phyloP scores from a whole-genome alignment of 257 asterid genomes.

The Solanum arcanum region DNA sequence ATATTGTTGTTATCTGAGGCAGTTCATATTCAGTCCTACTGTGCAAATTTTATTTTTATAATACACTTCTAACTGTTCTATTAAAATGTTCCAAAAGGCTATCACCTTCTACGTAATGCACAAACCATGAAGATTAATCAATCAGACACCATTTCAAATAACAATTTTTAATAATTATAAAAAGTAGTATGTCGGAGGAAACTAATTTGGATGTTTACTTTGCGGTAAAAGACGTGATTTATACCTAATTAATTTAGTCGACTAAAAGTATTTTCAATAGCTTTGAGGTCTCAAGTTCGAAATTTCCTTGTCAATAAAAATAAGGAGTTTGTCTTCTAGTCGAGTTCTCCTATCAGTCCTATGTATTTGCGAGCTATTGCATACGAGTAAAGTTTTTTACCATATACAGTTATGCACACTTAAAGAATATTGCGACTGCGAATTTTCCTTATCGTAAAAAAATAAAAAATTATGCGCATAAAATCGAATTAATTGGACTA shows the following conservation, averaged over 20 bases:
- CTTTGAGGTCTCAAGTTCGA: no score
- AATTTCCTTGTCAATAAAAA: rapidly evolving
- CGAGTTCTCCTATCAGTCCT: no score
- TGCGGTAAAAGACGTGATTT: background rate
- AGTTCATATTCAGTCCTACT: background rate
- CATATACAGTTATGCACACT: no score
- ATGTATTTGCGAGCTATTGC: no score
- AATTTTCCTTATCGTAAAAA: no score
- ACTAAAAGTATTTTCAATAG: no score
- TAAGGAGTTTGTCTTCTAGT: rapidly evolving
- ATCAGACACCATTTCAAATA: background rate
- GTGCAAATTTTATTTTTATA: background rate
- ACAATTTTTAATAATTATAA: background rate
- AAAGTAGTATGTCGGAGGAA: background rate
- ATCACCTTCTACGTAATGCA: background rate
- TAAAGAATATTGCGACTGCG: no score
- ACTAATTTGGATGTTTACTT: background rate
- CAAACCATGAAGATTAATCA: background rate
- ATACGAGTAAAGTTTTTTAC: rapidly evolving
- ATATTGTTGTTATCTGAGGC: background rate
- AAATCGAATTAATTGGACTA: background rate
- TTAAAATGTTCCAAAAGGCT: background rate
- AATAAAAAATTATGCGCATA: no score
- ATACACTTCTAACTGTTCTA: background rate
- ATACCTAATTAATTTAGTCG: background rate